Conservation (phyloP, 2,329 filamentous ascomycete genomes). For the Scopulariopsis brevicaulis region DNA sequence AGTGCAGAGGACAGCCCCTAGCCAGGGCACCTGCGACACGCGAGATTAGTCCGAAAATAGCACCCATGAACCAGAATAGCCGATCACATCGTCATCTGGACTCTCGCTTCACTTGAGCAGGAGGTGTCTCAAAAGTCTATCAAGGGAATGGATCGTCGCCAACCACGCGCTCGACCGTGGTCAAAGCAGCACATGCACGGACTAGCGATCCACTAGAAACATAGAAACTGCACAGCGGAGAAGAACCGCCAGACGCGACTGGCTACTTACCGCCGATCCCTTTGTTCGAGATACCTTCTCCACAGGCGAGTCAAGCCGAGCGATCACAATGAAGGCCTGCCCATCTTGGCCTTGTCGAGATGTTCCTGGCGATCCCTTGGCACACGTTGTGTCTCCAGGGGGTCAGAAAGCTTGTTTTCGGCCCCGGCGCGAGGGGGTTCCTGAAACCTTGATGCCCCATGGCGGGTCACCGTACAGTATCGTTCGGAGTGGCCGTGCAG, state of each 20-base stretch:
- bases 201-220: background rate
- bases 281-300: background rate
- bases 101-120: background rate
- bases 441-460: background rate
- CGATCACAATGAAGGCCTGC: background rate
- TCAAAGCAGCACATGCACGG: background rate
- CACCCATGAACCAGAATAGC: background rate
- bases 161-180: background rate
- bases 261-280: background rate
- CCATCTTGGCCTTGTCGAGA: background rate
- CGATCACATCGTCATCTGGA: background rate
- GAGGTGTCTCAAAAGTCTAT: background rate
- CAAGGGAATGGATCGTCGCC: background rate
- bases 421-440: background rate
- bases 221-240: background rate
- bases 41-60: background rate
- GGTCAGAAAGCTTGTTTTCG: background rate
- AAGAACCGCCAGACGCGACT: too few relatives aligned
- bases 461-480: background rate
- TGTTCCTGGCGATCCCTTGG: background rate
- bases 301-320: background rate
- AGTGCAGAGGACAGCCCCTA: background rate
- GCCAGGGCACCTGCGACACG: background rate
- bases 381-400: background rate
- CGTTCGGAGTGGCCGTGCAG: background rate